phyloP scores from a whole-genome alignment of 495 filamentous ascomycete genomes.

The Annulohypoxylon bovei region DNA sequence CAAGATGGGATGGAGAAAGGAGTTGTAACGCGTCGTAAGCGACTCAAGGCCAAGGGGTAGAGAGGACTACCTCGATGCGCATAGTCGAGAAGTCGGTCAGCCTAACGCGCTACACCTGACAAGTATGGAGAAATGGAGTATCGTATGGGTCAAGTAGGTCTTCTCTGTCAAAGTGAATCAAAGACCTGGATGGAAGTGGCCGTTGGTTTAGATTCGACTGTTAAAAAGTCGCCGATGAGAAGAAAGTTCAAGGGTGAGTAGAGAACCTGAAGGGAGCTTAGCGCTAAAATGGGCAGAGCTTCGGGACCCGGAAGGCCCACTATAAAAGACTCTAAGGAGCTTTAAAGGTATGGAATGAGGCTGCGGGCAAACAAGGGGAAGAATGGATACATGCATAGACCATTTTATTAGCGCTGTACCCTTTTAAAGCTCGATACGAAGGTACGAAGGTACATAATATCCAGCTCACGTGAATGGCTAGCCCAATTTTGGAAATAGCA shows the following conservation, averaged over 20 bases:
- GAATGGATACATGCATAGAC: not conserved
- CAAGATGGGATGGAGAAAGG: conserved; percentile 5
- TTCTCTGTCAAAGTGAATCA: not conserved
- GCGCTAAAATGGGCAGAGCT: conserved; percentile 26
- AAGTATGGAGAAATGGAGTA: not conserved
- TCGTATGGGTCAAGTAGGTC: conserved; percentile 2
- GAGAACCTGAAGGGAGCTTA: conserved; percentile 13
- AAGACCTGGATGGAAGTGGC: conserved; percentile 16
- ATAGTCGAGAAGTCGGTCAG: conserved; percentile 27
- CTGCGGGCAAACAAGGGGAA: conserved; percentile 11
- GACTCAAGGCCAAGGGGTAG: conserved; percentile 5
- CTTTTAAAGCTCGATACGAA: not conserved
- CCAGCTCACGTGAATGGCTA: conserved; percentile 23
- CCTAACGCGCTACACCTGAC: conserved; percentile 4
- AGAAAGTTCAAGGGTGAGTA: conserved; percentile 23
- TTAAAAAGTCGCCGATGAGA: conserved; percentile 25
- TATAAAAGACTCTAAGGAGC: conserved; percentile 7
- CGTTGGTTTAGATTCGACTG: conserved; percentile 29
- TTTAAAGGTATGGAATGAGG: conserved; percentile 20
- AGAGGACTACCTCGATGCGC: conserved; percentile 23
- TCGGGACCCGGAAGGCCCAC: conserved; percentile 27
- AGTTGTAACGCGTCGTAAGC: conserved; percentile 40
- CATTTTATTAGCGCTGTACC: conserved; percentile 12
- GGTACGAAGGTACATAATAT: not conserved
- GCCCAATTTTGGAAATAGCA: conserved; percentile 13